Percentiles rank a stretch among this genome's conserved stretches.
Evolutionary conservation across 805 yeast species (phyloP).

Genomic region (Candida ficus): DNA sequence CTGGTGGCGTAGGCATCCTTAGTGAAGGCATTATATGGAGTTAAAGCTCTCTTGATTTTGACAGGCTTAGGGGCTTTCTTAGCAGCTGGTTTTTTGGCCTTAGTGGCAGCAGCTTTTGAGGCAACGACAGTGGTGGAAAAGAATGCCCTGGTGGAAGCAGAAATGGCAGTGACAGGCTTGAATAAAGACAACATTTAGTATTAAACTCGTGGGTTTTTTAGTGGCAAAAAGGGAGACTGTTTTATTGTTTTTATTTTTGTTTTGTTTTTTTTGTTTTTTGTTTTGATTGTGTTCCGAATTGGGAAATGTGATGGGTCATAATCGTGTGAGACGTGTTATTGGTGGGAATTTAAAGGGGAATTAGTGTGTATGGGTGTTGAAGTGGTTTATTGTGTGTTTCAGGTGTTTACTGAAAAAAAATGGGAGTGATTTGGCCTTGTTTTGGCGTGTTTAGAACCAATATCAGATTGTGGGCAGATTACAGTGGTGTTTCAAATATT

Average conservation of each 20-base stretch:
- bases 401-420: too few relatives aligned
- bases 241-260: constrained; percentile 3
- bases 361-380: too few relatives aligned
- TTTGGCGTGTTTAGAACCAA: too few relatives aligned
- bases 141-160: not conserved
- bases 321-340: too few relatives aligned
- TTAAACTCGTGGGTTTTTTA: not conserved
- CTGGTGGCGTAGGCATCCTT: constrained; percentile 10
- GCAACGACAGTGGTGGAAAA: not conserved
- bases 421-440: too few relatives aligned
- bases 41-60: constrained; percentile 1
- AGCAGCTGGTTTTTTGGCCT: not conserved
- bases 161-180: not conserved
- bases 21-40: constrained; percentile 13
- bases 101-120: too few relatives aligned
- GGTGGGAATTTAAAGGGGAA: too few relatives aligned
- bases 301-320: too few relatives aligned
- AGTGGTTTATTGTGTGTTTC: too few relatives aligned
- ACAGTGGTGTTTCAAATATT: too few relatives aligned
- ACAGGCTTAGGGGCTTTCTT: not conserved
- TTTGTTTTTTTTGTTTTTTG: not conserved
- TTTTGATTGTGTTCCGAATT: not conserved
- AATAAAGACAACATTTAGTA: not conserved
- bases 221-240: not conserved
- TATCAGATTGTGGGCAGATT: too few relatives aligned